Conservation (phyloP, 2,329 filamentous ascomycete species). For the Ophiostoma novo-ulmi region DNA sequence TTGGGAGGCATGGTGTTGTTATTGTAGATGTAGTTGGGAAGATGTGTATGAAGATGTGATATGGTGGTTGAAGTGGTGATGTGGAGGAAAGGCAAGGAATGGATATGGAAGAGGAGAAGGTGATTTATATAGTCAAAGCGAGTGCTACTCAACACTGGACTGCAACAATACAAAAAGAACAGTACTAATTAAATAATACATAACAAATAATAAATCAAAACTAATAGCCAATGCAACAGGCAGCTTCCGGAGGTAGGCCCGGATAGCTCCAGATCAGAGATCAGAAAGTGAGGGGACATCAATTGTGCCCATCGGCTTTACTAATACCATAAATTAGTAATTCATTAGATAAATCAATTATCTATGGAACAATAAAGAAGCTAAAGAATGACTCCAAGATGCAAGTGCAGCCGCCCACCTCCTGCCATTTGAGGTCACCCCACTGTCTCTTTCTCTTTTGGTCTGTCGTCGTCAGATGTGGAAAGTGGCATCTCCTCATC, state of each 20-base stretch:
- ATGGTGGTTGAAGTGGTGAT: not conserved
- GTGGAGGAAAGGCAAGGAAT: not conserved
- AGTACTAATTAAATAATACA: not conserved
- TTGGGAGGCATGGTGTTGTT: conserved; percentile 7
- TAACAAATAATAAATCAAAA: not conserved
- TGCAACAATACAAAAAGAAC: not conserved
- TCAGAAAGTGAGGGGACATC: not conserved
- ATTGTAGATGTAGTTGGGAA: not conserved
- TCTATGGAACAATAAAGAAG: too few species aligned
- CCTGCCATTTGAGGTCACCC: not conserved
- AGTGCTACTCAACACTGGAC: not conserved
- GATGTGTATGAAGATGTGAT: not conserved
- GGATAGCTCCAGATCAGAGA: not conserved
- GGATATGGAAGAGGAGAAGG: not conserved
- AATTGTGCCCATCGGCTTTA: not conserved
- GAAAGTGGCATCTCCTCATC: conserved; percentile 2
- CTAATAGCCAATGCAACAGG: too few species aligned
- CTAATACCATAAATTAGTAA: not conserved
- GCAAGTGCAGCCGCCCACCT: not conserved
- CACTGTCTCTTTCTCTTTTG: not conserved
- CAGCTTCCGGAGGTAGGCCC: not conserved
- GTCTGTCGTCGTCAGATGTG: not conserved
- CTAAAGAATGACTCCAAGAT: not conserved
- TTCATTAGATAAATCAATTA: too few species aligned
- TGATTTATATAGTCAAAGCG: not conserved